Evolutionary conservation across 495 filamentous ascomycete genomes (phyloP).

Genomic region (Bacidia gigantensis): DNA sequence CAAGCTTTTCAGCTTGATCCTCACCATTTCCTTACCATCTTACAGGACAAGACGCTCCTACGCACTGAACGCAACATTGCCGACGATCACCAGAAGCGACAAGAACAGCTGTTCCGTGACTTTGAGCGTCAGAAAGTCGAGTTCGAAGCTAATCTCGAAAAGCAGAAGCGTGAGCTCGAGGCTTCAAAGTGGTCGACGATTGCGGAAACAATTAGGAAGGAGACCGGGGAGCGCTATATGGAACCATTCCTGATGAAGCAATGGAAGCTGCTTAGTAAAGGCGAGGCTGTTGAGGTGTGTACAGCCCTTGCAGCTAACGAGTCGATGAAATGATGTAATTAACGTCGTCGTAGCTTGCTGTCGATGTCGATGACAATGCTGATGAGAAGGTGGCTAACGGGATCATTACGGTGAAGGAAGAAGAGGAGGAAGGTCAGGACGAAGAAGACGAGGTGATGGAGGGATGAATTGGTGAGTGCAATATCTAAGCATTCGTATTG

Average conservation of each 20-base stretch:
- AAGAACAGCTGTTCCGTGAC: background rate
- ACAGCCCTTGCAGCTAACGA: too few relatives aligned
- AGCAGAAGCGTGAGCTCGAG: background rate
- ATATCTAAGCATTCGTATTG: too few relatives aligned
- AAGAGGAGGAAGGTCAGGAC: background rate
- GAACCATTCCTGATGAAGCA: background rate
- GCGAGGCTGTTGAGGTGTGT: too few relatives aligned
- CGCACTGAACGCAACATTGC: background rate
- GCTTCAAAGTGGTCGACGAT: background rate
- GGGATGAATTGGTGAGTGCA: too few relatives aligned
- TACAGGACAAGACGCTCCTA: background rate
- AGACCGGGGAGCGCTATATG: background rate
- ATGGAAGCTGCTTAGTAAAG: background rate
- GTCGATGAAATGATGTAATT: too few relatives aligned
- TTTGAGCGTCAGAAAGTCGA: background rate
- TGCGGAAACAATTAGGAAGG: background rate
- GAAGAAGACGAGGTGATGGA: background rate
- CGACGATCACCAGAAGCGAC: background rate
- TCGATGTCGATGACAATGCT: too few relatives aligned
- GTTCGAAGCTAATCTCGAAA: background rate
- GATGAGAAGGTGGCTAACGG: background rate
- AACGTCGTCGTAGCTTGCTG: too few relatives aligned
- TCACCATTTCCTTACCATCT: background rate
- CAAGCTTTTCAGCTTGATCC: background rate
- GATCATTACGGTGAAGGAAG: background rate